Percentiles rank a stretch among this genome's conserved stretches.
Conservation (phyloP, 2,329 filamentous ascomycete species). For the Aspergillus sp. region DNA sequence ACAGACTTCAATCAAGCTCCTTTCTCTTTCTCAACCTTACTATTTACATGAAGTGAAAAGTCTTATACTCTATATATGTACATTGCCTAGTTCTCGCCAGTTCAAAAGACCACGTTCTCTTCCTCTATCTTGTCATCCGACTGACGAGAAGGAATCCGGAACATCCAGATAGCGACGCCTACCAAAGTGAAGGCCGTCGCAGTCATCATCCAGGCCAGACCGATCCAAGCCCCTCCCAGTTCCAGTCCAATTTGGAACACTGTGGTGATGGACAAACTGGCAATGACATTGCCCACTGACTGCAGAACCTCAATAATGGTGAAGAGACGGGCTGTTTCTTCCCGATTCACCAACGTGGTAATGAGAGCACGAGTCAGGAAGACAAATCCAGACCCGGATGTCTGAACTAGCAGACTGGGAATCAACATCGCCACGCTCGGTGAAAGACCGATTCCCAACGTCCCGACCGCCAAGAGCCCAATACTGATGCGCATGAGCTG, state of each 20-base stretch:
- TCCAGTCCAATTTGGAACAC: constrained; percentile 52
- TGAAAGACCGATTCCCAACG: constrained; percentile 50
- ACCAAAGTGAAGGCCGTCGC: constrained; percentile 37
- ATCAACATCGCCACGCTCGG: constrained; percentile 47
- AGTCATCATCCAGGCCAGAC: constrained; percentile 50
- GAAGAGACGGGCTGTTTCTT: constrained; percentile 53
- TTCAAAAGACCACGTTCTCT: neutral
- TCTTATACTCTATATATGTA: neutral
- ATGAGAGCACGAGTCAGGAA: constrained; percentile 51
- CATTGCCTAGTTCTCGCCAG: neutral
- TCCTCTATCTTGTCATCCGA: constrained; percentile 11
- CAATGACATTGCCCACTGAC: constrained; percentile 50
- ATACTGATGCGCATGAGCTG: constrained; percentile 50
- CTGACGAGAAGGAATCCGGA: constrained; percentile 25
- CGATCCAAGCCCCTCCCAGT: constrained; percentile 50
- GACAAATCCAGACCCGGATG: constrained; percentile 52
- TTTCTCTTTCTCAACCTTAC: neutral
- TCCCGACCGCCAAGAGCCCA: constrained; percentile 46
- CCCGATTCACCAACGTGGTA: constrained; percentile 50
- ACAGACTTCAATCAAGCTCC: neutral
- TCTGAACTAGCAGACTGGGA: constrained; percentile 50
- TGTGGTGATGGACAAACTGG: constrained; percentile 49
- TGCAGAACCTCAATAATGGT: constrained; percentile 54
- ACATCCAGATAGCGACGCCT: constrained; percentile 31
- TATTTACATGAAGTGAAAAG: neutral